A percentile compares a stretch with the other conserved stretches of the same genome.
Evolutionary conservation across 75 land plant genomes (phyloP).

Genomic region (Cunninghamia lanceolata): DNA sequence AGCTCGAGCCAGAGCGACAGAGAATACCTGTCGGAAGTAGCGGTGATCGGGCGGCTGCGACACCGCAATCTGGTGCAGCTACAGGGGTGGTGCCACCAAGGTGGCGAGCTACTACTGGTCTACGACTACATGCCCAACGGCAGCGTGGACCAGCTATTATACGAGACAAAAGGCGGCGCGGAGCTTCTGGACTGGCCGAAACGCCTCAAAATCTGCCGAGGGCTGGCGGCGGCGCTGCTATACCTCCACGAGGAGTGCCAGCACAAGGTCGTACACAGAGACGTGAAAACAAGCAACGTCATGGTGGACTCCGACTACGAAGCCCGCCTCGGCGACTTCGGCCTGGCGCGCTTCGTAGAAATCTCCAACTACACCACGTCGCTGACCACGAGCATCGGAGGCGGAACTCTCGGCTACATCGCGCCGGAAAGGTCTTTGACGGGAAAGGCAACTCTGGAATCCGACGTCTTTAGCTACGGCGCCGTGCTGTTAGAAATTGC

Average conservation of each 20-base stretch:
- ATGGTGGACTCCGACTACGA: conserved; percentile 52
- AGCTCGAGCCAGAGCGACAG: conserved; percentile 25
- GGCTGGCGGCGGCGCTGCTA: conserved; percentile 39
- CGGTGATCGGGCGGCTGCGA: conserved; percentile 29
- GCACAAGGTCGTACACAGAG: conserved; percentile 44
- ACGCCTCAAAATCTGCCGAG: conserved; percentile 29
- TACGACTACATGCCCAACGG: conserved; percentile 24
- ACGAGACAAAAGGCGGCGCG: neutral
- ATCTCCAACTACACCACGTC: conserved; percentile 11
- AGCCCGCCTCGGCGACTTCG: conserved; percentile 56
- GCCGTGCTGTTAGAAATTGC: conserved; percentile 51
- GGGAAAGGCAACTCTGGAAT: conserved; percentile 32
- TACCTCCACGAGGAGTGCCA: conserved; percentile 56
- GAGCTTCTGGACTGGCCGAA: conserved; percentile 19
- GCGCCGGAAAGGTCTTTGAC: conserved; percentile 40
- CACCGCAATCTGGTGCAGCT: conserved; percentile 41
- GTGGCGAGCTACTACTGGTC: conserved; percentile 2
- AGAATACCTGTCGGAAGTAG: conserved; percentile 35
- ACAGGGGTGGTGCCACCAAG: conserved; percentile 28
- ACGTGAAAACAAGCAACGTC: conserved; percentile 59
- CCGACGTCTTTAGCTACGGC: conserved; percentile 67
- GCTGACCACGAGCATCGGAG: conserved; percentile 17
- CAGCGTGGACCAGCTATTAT: conserved; percentile 4
- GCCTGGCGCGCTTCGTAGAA: conserved; percentile 36
- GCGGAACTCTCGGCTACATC: conserved; percentile 37